Base-by-base conservation (phyloP, 305 asterid genomes). In the Fraxinus velutina region DNA sequence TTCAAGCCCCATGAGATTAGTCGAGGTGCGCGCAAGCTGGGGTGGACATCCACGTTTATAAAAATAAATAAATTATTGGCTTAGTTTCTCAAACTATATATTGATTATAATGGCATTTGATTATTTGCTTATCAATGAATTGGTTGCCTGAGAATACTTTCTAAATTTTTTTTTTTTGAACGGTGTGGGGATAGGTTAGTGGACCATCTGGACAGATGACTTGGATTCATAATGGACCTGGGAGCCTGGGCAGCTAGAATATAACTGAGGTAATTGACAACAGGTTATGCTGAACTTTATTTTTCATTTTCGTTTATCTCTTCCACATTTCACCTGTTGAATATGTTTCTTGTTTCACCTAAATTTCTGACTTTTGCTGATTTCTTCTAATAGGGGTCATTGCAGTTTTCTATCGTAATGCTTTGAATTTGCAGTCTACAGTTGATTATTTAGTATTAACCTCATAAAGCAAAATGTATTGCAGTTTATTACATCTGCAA, bases 201-300 rank as follows among this genome's bases (percentile, higher is more conserved):
- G 97, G 99, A 77, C 99, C 98, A 79, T 93, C 98, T 15, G 98
- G 98, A 82, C 97, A 91, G 86, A 93, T 93, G 99, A 83, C 86
- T 83, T 95, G 99, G 99, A 92, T 93, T 86, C 94, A 96, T 78
- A 79, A 87, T 80, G 97, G 98, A 76, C 98, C 99, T 81, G 92
- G 85, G 81, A 88, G 97, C 86, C 82, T 93, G 80, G 92, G 89
- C 78, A 86, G 94, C 78, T 73, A 75, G 77, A 93, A 95, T 88
- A 90, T 95, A 86, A 80, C 92, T 15, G 89, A 90, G 86, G 99
- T 98, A 68, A 84, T 95, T 76, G 92, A 95, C 70, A 88, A 91
- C 81, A 95, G 99, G 99, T 95, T 83, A 79, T 66, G 81, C 82
- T 83, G 80, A 81, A 50, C 34, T 37, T 15, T 79, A 32, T 9